Conservation (phyloP, 2,329 filamentous ascomycete species). For the Beauveria medogensis region DNA sequence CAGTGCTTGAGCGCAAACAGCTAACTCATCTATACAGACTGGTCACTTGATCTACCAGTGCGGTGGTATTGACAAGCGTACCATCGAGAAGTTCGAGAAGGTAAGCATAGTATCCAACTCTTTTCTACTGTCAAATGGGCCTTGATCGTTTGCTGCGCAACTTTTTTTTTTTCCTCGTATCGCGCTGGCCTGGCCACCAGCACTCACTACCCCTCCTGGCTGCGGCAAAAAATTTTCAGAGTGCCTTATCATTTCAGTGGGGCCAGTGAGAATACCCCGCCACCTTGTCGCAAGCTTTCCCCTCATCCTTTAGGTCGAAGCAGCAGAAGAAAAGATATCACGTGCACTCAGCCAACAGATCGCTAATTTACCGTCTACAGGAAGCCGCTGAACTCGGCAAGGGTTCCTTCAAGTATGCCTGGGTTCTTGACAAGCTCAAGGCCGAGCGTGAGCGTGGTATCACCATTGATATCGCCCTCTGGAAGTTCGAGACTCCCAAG, state of each 20-base stretch:
- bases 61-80: slow-evolving; percentile 99
- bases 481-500: slow-evolving; percentile 99
- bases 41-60: slow-evolving; percentile 99
- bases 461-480: slow-evolving; percentile 99
- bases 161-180: slow-evolving; percentile 14
- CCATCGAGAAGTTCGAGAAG: slow-evolving; percentile 99
- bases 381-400: slow-evolving; percentile 99
- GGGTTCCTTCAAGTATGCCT: slow-evolving; percentile 99
- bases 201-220: slow-evolving; percentile 14
- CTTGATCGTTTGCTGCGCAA: neutral
- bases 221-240: slow-evolving; percentile 17
- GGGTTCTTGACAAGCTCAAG: slow-evolving; percentile 99
- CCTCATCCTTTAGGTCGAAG: neutral
- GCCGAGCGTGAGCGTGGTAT: slow-evolving; percentile 99
- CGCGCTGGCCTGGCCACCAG: slow-evolving; percentile 19
- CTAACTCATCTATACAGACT: slow-evolving; percentile 37
- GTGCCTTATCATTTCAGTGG: slow-evolving; percentile 19
- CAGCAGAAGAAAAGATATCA: neutral
- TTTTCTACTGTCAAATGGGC: neutral
- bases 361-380: slow-evolving; percentile 38
- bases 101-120: slow-evolving; percentile 42
- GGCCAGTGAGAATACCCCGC: slow-evolving; percentile 12
- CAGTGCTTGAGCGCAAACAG: neutral
- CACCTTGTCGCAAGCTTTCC: neutral
- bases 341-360: neutral